Percentiles rank a stretch among this genome's conserved stretches.
Conservation (phyloP, 345 rosid species). For the Eutrema japonicum region DNA sequence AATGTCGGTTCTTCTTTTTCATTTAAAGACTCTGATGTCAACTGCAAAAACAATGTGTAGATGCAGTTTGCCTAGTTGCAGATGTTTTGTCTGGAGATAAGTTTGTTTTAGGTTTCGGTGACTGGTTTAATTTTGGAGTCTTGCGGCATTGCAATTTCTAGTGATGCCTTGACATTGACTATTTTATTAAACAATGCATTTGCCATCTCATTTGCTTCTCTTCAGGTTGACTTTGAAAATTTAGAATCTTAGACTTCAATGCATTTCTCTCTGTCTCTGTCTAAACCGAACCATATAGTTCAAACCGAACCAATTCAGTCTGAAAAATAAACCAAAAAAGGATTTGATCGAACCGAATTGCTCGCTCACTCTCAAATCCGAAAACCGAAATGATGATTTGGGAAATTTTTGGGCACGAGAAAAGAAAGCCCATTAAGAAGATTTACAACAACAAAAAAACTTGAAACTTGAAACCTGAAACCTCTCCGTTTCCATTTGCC, state of each 20-base stretch:
- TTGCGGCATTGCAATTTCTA: slow-evolving; percentile 13
- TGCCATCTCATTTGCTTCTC: slow-evolving; percentile 21
- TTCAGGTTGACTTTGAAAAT: neutral
- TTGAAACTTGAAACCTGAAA: no score
- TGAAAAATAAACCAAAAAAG: no score
- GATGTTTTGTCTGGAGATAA: slow-evolving; percentile 11
- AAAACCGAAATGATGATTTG: neutral
- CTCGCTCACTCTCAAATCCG: neutral
- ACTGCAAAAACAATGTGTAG: slow-evolving; percentile 37
- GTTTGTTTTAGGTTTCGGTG: slow-evolving; percentile 11
- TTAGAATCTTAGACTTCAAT: neutral
- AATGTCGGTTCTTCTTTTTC: neutral
- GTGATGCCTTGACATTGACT: slow-evolving; percentile 33
- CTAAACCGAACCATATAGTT: neutral
- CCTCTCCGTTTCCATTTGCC: neutral
- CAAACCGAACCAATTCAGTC: no score
- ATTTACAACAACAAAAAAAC: neutral
- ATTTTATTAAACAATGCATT: slow-evolving; percentile 16
- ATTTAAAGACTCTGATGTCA: slow-evolving; percentile 18
- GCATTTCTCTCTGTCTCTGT: no score
- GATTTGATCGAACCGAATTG: neutral
- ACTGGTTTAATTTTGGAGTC: neutral
- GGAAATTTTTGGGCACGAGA: neutral
- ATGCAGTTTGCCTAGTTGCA: slow-evolving; percentile 35
- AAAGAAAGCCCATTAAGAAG: slow-evolving; percentile 15